Evolutionary conservation across 2,329 filamentous ascomycete genomes (phyloP), one percentile per base, ranked within the genome.

Genomic region (Mycocentrospora acerina): DNA sequence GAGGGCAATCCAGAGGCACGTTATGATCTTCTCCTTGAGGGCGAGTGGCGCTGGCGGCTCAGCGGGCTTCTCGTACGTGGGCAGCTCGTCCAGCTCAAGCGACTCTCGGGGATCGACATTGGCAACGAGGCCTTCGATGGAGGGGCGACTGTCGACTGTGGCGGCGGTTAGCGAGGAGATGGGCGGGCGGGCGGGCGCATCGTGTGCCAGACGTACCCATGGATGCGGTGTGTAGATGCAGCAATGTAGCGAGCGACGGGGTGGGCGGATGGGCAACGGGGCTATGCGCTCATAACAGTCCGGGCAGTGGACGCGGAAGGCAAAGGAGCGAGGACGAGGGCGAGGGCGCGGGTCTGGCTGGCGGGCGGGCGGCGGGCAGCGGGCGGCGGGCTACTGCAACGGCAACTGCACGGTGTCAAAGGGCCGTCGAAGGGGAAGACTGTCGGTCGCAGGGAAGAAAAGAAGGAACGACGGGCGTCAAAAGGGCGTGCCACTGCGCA

Each of bases 1-100:
- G 44, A 73, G 52, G 3, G 53, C 58, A 35, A 74, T 72, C 55
- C 71, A 69, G 35, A 66, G 57, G 39, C 53, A 59, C 14, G 66
- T 69, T 28, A 66, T 59, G 32, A 69, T 41, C 50, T 66, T 63
- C 43, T 67, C 64, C 46, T 62, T 64, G 49, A 63, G 51, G 15
- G 62, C 46, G 14, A 64, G 40, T 13, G 57, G 51, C 22, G 48
- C 34, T 7, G 19, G 5, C 5, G 57, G 50, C 44, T 61, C 54
- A 8, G 35, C 39, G 5, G 55, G 45, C 38, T 62, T 59, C 53
- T 67, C 62, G 40, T 59, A 63, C 12, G 57, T 57, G 14, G 64
- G 64, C 43, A 67, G 58, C 42, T 64, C 55, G 26, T 64, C 51
- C 22, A 64, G 51, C 39, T 64, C 60, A 35, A 53, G 49, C 7